phyloP scores from a whole-genome alignment of 2,329 filamentous ascomycete species.

The Aspergillus fischeri region DNA sequence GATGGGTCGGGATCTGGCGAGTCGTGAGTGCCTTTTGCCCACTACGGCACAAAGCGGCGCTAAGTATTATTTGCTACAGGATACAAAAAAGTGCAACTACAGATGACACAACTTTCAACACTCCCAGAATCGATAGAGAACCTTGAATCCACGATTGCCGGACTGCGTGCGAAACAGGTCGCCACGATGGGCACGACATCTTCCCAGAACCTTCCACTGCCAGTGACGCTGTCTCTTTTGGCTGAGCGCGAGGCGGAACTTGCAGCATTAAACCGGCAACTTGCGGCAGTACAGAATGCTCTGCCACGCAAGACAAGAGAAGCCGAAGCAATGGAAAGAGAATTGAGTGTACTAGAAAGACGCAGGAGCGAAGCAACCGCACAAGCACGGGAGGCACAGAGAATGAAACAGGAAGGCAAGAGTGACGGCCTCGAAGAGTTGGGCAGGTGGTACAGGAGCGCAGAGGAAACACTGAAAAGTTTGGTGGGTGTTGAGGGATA shows the following conservation, averaged over 20 bases:
- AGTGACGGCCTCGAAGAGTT: constrained; percentile 45
- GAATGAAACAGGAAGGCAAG: constrained; percentile 41
- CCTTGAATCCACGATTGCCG: constrained; percentile 48
- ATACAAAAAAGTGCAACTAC: constrained; percentile 52
- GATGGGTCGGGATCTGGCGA: constrained; percentile 62
- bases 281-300: constrained; percentile 41
- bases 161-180: constrained; percentile 53
- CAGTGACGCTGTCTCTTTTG: constrained; percentile 38
- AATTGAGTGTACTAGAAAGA: constrained; percentile 41
- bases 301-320: constrained; percentile 42
- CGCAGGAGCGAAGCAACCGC: constrained; percentile 41
- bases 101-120: constrained; percentile 47
- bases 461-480: constrained; percentile 38
- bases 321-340: constrained; percentile 43
- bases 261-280: constrained; percentile 38
- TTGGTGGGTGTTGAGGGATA: constrained; percentile 32
- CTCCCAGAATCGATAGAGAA: constrained; percentile 51
- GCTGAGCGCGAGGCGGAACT: constrained; percentile 39
- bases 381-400: constrained; percentile 46
- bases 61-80: constrained; percentile 29
- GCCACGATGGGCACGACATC: constrained; percentile 54
- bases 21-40: constrained; percentile 32
- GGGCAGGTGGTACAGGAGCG: constrained; percentile 44
- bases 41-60: not conserved
- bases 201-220: constrained; percentile 37